Evolutionary conservation across 148 eudicot genomes (phyloP).

Genomic region (Rhododendron griersonianum): DNA sequence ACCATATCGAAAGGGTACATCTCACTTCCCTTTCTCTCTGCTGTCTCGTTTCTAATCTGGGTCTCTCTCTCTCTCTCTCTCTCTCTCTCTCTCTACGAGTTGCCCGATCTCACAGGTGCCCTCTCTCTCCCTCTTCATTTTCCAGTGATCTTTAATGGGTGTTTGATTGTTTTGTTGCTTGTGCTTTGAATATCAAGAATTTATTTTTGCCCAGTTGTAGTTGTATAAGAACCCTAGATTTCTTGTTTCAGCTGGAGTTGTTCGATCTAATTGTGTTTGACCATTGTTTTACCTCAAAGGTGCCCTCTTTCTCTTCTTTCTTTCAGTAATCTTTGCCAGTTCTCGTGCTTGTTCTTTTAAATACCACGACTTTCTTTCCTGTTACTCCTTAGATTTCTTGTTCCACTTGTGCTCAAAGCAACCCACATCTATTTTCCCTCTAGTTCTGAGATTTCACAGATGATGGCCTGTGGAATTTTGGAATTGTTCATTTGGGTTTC

Average conservation of each 20-base stretch:
- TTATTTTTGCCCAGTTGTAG: background rate
- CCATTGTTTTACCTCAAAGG: constrained; percentile 12
- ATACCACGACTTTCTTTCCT: background rate
- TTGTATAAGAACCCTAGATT: constrained; percentile 4
- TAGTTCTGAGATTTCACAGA: background rate
- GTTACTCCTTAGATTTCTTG: background rate
- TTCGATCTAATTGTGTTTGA: background rate
- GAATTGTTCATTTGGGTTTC: constrained; percentile 26
- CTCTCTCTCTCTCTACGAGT: constrained; percentile 15
- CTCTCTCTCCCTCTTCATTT: constrained; percentile 4
- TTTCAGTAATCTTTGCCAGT: background rate
- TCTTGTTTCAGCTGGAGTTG: background rate
- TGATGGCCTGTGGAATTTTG: constrained; percentile 28
- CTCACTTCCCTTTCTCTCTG: background rate
- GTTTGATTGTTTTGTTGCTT: background rate
- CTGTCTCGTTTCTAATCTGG: constrained; percentile 6
- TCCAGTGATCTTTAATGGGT: constrained; percentile 16
- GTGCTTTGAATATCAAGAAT: background rate
- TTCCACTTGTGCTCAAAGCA: background rate
- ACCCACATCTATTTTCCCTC: background rate
- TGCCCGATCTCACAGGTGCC: constrained; percentile 20
- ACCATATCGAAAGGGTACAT: background rate
- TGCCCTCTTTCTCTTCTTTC: background rate
- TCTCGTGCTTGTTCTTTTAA: background rate
- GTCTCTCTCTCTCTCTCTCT: constrained; percentile 7